Conservation (phyloP, 306 rosid species). For the Ceratonia siliqua region DNA sequence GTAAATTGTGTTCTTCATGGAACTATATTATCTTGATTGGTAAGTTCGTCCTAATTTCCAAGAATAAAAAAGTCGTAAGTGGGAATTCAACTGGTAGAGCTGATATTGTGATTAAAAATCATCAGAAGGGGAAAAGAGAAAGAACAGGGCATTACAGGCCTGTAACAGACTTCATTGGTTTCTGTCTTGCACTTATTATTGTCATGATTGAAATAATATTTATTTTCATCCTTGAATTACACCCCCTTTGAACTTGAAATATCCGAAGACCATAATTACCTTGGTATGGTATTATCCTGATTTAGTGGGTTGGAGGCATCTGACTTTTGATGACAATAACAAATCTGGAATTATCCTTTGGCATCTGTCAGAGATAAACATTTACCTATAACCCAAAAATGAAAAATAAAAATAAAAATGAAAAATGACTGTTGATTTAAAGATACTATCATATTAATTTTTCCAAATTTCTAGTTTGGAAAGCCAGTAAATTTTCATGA, state of each 20-base stretch:
- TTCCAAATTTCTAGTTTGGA: neutral
- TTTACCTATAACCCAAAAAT: neutral
- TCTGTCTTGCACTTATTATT: slow-evolving; percentile 9
- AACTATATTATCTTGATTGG: neutral
- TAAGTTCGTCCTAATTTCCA: neutral
- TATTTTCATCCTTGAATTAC: neutral
- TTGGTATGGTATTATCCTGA: neutral
- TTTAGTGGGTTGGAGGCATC: slow-evolving; percentile 14
- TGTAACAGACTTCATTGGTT: slow-evolving; percentile 18
- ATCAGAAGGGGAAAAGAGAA: slow-evolving; percentile 19
- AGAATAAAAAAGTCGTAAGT: neutral
- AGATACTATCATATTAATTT: neutral
- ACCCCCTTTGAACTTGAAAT: neutral
- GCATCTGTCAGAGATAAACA: neutral
- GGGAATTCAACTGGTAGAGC: neutral
- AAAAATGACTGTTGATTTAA: neutral
- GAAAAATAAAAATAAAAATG: neutral
- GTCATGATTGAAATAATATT: neutral
- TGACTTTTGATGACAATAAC: neutral
- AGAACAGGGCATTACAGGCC: neutral
- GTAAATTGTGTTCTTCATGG: slow-evolving; percentile 7
- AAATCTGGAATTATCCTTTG: neutral
- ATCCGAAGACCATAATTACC: neutral
- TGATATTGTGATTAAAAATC: slow-evolving; percentile 3
- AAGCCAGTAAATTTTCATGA: neutral